Percentiles rank a stretch among this genome's conserved stretches.
phyloP scores from a whole-genome alignment of 1,284 basidiomycete genomes.

The Apiotrichum sp. region DNA sequence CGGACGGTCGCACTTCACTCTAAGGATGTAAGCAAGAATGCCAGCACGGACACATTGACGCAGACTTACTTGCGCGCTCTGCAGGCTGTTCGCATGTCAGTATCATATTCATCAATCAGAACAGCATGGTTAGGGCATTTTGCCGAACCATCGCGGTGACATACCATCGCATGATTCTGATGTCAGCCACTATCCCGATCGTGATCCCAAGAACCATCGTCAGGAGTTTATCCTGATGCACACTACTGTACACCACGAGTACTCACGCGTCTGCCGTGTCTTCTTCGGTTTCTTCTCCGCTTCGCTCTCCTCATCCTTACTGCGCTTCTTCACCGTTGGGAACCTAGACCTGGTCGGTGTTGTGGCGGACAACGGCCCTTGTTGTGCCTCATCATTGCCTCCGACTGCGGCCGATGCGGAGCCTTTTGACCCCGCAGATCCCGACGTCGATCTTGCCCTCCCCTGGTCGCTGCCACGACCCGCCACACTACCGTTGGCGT shows the following conservation, averaged over 20 bases:
- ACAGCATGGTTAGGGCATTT: not conserved
- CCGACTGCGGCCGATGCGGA: not conserved
- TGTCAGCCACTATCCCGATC: not conserved
- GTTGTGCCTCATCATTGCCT: not conserved
- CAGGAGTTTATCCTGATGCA: conserved; percentile 14
- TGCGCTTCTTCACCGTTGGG: conserved; percentile 4
- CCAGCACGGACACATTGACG: too few relatives aligned
- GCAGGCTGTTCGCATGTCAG: conserved; percentile 29
- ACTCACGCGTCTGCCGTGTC: conserved; percentile 43
- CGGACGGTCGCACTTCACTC: conserved; percentile 43
- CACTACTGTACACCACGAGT: not conserved
- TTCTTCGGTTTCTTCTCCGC: conserved; percentile 30
- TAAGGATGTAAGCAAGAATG: conserved; percentile 9
- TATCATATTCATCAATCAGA: not conserved
- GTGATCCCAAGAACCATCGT: too few relatives aligned
- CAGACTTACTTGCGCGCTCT: conserved; percentile 39
- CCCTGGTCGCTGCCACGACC: not conserved
- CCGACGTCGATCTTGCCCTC: not conserved
- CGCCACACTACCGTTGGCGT: too few relatives aligned
- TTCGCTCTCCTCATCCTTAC: conserved; percentile 5
- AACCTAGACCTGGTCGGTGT: not conserved
- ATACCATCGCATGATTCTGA: conserved; percentile 42
- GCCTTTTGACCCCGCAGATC: not conserved
- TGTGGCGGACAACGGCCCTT: not conserved
- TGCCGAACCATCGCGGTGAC: conserved; percentile 6